Evolutionary conservation across 805 yeast genomes (phyloP), one percentile per base, ranked within the genome.

Genomic region (Suhomyces faveliae): DNA sequence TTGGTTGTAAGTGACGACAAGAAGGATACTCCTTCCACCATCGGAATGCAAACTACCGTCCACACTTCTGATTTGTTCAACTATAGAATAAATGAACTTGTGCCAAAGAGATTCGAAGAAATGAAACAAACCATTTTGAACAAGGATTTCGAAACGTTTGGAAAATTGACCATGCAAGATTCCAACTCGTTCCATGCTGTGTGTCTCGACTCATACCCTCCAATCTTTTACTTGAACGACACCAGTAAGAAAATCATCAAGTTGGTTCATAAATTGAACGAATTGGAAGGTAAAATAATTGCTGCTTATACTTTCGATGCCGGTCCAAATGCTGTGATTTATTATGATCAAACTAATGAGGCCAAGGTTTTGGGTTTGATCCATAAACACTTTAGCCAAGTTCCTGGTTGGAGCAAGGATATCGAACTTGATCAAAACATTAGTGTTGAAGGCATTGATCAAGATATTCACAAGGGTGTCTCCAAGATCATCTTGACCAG

Each of bases 281-380:
- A 78, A 54, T 55, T 65, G 3, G 83, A 79, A 29, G 88, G 87
- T 45, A 74, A 79, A 60, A 77, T 78, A 10, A 77, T 92, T 47
- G 99, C 96, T 10, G 98, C 98, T 33, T 94, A 94, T 69, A 94
- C 99, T 1, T 94, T 87, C 62, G 99, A 94, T 68, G 99, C 99
- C 25, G 99, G 99, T 63, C 99, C 99, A 68, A 94, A 94, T 70
- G 96, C 97, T 17, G 99, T 94, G 40, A 79, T 94, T 51, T 94
- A 94, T 72, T 94, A 94, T 64, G 83, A 85, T 63, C 79, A 78
- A 55, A 75, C 83, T 60, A 80, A 92, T 68, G 96, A 90, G 68
- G 58, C 70, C n/a, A 76, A 73, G 52, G 83, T 94, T 5, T 77
- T 92, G 57, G 84, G 90, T 3, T 75, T 88, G 54, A 70, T 94